Conservation (phyloP, 2,329 filamentous ascomycete genomes). For the Cordyceps javanica region DNA sequence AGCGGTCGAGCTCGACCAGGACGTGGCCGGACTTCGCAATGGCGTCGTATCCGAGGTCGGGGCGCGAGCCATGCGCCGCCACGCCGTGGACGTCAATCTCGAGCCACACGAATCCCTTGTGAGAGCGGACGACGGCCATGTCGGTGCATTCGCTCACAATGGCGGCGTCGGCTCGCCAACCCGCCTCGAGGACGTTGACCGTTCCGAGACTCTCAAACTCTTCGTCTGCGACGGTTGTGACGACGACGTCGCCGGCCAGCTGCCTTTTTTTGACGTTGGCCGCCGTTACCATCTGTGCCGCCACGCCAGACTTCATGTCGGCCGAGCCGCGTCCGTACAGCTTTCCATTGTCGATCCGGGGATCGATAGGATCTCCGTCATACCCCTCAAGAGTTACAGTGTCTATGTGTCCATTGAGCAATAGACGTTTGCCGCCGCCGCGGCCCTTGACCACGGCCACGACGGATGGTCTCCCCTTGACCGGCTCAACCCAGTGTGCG, state of each 20-base stretch:
- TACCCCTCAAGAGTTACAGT: constrained; percentile 45
- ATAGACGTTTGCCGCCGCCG: constrained; percentile 41
- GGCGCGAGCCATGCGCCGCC: constrained; percentile 37
- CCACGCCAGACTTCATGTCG: constrained; percentile 48
- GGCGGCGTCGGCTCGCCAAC: constrained; percentile 47
- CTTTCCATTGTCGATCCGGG: constrained; percentile 31
- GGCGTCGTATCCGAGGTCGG: constrained; percentile 42
- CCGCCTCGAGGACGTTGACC: constrained; percentile 40
- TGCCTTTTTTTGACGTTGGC: constrained; percentile 30
- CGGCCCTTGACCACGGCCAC: constrained; percentile 41
- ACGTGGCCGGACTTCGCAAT: constrained; percentile 43
- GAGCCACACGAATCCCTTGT: constrained; percentile 46
- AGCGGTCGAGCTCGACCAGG: constrained; percentile 37
- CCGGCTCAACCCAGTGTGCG: constrained; percentile 41
- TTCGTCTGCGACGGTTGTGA: constrained; percentile 49
- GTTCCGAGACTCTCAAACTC: constrained; percentile 46
- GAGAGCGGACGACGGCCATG: constrained; percentile 35
- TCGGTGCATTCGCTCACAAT: constrained; percentile 43
- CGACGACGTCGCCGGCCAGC: constrained; percentile 42
- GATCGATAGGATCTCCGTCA: constrained; percentile 38
- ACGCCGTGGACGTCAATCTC: constrained; percentile 36
- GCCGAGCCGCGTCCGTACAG: constrained; percentile 40
- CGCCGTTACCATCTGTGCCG: constrained; percentile 38
- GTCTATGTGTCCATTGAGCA: constrained; percentile 49
- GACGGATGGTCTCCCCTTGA: constrained; percentile 41